phyloP scores from a whole-genome alignment of 306 rosid genomes.

The Aeschynomene evenia region DNA sequence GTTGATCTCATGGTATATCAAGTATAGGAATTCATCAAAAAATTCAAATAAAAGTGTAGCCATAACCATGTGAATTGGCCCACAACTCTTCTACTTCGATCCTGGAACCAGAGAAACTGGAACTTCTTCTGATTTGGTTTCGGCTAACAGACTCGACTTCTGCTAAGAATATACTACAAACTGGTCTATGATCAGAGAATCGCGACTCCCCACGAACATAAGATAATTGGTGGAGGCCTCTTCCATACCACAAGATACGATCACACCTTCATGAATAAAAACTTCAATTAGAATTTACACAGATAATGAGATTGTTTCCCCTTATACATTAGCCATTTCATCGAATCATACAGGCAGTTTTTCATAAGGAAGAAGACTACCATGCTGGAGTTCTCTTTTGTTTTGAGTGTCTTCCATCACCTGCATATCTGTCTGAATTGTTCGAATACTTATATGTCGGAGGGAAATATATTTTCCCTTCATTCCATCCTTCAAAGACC shows the following conservation, averaged over 20 bases:
- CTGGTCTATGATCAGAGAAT: slow-evolving; percentile 93
- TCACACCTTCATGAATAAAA: slow-evolving; percentile 67
- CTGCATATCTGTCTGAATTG: slow-evolving; percentile 89
- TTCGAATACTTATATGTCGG: slow-evolving; percentile 88
- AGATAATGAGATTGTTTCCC: background rate
- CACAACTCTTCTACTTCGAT: slow-evolving; percentile 83
- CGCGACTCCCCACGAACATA: slow-evolving; percentile 87
- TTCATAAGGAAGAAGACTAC: slow-evolving; percentile 40
- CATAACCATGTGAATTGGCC: slow-evolving; percentile 47
- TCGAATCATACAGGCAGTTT: background rate
- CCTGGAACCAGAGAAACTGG: slow-evolving; percentile 71
- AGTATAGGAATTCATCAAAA: slow-evolving; percentile 39
- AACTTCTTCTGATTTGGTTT: slow-evolving; percentile 61
- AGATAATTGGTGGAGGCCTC: slow-evolving; percentile 70
- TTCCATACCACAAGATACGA: slow-evolving; percentile 80
- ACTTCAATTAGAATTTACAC: slow-evolving; percentile 10
- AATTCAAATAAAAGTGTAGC: slow-evolving; percentile 54
- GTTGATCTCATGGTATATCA: slow-evolving; percentile 13
- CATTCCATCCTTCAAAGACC: slow-evolving; percentile 78
- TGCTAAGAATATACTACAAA: slow-evolving; percentile 64
- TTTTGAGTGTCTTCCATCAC: slow-evolving; percentile 65
- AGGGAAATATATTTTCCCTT: slow-evolving; percentile 87
- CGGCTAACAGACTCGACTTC: slow-evolving; percentile 68
- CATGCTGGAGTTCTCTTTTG: slow-evolving; percentile 95
- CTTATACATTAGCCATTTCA: background rate